Conservation (phyloP, 2,329 filamentous ascomycete genomes). For the Cladosporium sp. region DNA sequence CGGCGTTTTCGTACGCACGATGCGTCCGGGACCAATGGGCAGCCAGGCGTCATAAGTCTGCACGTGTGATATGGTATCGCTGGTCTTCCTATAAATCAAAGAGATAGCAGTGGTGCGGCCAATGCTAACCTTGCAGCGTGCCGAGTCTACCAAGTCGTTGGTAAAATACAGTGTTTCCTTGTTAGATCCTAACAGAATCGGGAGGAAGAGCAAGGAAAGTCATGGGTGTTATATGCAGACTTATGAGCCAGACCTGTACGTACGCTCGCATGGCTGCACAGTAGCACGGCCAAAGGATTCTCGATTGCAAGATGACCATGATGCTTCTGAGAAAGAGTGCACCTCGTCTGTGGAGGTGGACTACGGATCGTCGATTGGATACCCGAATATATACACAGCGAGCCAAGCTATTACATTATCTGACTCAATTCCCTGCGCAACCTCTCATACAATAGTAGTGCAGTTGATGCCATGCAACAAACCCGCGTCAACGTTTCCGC, state of each 20-base stretch:
- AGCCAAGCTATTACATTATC: background rate
- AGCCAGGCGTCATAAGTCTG: background rate
- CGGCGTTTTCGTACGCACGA: background rate
- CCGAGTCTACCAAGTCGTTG: too few species aligned
- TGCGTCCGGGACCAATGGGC: background rate
- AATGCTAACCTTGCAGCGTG: too few species aligned
- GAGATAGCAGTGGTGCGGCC: too few species aligned
- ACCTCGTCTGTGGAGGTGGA: background rate
- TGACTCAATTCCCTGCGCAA: background rate
- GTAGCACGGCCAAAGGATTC: background rate
- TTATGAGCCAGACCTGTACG: background rate
- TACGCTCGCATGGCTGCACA: background rate
- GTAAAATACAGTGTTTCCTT: too few species aligned
- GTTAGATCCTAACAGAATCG: background rate
- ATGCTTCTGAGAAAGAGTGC: background rate
- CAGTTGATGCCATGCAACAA: conserved; percentile 37
- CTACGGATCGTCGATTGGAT: background rate
- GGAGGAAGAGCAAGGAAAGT: background rate
- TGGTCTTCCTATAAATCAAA: background rate
- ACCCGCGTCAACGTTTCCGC: conserved; percentile 36
- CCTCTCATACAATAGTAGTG: conserved; percentile 23
- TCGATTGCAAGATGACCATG: background rate
- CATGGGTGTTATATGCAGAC: background rate
- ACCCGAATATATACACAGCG: background rate
- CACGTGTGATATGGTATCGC: background rate